Evolutionary conservation across 495 filamentous ascomycete genomes (phyloP).

Genomic region (Tuber microsphaerosporum): DNA sequence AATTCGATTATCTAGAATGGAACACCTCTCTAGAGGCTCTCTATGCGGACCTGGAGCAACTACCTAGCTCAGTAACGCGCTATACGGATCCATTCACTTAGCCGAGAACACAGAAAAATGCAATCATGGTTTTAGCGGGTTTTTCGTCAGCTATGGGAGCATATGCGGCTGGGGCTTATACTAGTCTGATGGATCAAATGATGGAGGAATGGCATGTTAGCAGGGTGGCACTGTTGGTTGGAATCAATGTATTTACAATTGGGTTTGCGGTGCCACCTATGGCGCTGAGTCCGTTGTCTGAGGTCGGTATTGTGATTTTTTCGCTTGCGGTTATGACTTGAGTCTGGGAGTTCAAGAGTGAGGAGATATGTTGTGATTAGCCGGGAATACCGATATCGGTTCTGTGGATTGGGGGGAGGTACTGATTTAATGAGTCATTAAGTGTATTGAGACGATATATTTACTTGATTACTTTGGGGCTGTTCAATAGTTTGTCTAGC

Average conservation of each 20-base stretch:
- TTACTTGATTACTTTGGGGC: slow-evolving; percentile 24
- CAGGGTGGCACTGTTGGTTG: slow-evolving; percentile 59
- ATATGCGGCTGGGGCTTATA: slow-evolving; percentile 76
- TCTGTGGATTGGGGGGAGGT: not conserved
- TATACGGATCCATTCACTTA: slow-evolving; percentile 59
- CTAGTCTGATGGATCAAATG: slow-evolving; percentile 58
- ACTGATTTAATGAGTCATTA: slow-evolving; percentile 13
- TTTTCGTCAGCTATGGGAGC: slow-evolving; percentile 68
- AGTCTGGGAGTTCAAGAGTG: not conserved
- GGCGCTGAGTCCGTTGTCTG: slow-evolving; percentile 82
- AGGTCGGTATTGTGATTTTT: slow-evolving; percentile 51
- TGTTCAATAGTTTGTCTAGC: slow-evolving; percentile 30
- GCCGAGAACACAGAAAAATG: slow-evolving; percentile 59
- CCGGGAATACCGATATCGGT: not conserved
- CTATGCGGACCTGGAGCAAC: slow-evolving; percentile 23
- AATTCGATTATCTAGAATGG: slow-evolving; percentile 37
- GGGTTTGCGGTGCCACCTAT: slow-evolving; percentile 85
- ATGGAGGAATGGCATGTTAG: slow-evolving; percentile 57
- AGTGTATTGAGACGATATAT: slow-evolving; percentile 30
- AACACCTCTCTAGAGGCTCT: slow-evolving; percentile 19
- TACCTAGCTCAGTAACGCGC: slow-evolving; percentile 21
- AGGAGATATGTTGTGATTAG: not conserved
- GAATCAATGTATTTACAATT: slow-evolving; percentile 72
- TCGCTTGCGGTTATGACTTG: not conserved
- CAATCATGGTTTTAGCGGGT: slow-evolving; percentile 70